Evolutionary conservation across 2,329 filamentous ascomycete genomes (phyloP), one percentile per base, ranked within the genome.

Genomic region (Elsinoe australis): DNA sequence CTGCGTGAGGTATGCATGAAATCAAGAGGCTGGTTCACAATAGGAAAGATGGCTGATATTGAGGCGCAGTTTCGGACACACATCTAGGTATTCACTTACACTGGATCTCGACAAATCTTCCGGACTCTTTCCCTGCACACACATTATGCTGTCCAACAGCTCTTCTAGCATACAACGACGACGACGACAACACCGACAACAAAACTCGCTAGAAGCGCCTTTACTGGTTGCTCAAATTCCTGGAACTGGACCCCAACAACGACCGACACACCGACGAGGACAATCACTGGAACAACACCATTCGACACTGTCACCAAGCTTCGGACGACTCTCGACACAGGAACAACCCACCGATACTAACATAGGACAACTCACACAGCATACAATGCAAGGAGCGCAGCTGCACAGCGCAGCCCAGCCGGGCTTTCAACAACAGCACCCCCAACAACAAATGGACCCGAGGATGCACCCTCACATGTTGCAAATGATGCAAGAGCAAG

Each of bases 341-440:
- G 67, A 64, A 59, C 59, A 60, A 52, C 53, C 51, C 49, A 53
- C 53, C 71, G 73, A 54, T 53, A 75, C 73, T 76, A 76, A 76
- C 73, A 61, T 66, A 73, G 73, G 72, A 75, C 69, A 71, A 69
- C 72, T 71, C 75, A 71, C 72, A 77, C 85, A 89, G 78, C 83
- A 87, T 78, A 76, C 80, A 71, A 78, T 87, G 82, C 84, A 83
- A 83, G 85, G 86, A 85, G 78, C 83, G 81, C 87, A 90, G 79
- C 80, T 86, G 82, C 85, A 88, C 74, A 80, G 79, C 78, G 77
- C 80, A 77, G 78, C 79, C 78, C 81, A 85, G 80, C 83, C 83
- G 79, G 82, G 83, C 77, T 55, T 66, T 49, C 62, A 66, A 53
- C 60, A 65, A 55, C 67, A 65, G 56, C 66, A 67, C 54, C 63